Conservation (phyloP, 2,329 filamentous ascomycete genomes). For the Didymella exigua region DNA sequence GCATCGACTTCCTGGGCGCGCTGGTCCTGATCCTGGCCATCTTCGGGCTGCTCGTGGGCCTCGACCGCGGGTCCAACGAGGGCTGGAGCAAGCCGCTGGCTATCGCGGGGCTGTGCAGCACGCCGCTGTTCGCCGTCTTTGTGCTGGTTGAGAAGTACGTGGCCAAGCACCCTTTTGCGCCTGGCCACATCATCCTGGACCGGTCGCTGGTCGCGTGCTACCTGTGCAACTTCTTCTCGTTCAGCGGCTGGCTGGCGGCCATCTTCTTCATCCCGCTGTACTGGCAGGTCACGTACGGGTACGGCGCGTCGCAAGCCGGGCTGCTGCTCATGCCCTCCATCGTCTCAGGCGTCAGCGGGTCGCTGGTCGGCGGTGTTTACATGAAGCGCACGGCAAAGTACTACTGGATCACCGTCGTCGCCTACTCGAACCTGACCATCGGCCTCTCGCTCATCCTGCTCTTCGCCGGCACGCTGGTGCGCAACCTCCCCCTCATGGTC, state of each 20-base stretch:
- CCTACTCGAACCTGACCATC: constrained; percentile 60
- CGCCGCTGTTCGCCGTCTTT: constrained; percentile 69
- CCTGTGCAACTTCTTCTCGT: constrained; percentile 73
- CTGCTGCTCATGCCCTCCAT: constrained; percentile 71
- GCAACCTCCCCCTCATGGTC: constrained; percentile 60
- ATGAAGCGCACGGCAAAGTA: constrained; percentile 75
- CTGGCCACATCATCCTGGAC: constrained; percentile 74
- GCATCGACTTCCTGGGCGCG: constrained; percentile 77
- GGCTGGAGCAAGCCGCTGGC: constrained; percentile 68
- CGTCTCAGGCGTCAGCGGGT: constrained; percentile 65
- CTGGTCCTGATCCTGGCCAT: constrained; percentile 69
- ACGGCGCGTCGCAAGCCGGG: constrained; percentile 68
- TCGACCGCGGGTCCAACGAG: constrained; percentile 75
- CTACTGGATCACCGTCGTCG: constrained; percentile 68
- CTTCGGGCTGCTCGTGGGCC: constrained; percentile 67
- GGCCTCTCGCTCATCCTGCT: constrained; percentile 63
- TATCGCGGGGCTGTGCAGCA: constrained; percentile 61
- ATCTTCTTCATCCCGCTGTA: constrained; percentile 79
- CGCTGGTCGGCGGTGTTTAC: constrained; percentile 66
- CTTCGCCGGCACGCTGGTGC: constrained; percentile 60
- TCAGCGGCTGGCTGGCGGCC: constrained; percentile 64
- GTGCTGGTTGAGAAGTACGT: constrained; percentile 70
- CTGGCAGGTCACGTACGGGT: constrained; percentile 73
- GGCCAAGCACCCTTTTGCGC: constrained; percentile 74
- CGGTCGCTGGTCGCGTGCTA: constrained; percentile 70